Evolutionary conservation across 176 grass and related monocot genomes (phyloP).

Genomic region (Aegilops speltoides): DNA sequence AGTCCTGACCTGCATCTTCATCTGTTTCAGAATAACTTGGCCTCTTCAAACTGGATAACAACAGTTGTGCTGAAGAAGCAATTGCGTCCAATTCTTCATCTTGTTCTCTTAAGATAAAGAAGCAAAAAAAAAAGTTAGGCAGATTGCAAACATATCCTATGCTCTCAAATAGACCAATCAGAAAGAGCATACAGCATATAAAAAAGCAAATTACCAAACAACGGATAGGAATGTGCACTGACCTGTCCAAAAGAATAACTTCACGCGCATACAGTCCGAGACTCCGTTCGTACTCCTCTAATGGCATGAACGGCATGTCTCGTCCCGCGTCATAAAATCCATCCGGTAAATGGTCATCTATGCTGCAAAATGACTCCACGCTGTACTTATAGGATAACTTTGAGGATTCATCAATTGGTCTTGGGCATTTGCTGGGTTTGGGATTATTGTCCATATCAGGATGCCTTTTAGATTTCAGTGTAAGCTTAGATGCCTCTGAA

Average conservation of each 20-base stretch:
- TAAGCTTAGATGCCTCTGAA: conserved; percentile 48
- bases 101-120: conserved; percentile 63
- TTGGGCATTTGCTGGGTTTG: conserved; percentile 88
- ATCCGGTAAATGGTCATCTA: conserved; percentile 86
- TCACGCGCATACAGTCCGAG: conserved; percentile 69
- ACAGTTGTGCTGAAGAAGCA: conserved; percentile 69
- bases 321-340: conserved; percentile 98
- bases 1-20: conserved; percentile 58
- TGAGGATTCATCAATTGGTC: conserved; percentile 62
- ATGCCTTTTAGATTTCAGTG: conserved; percentile 84
- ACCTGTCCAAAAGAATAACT: conserved; percentile 99
- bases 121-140: conserved; percentile 29
- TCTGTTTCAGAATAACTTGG: conserved; percentile 50
- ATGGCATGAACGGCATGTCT: conserved; percentile 76
- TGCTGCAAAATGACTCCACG: conserved; percentile 79
- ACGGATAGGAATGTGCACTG: conserved; percentile 23
- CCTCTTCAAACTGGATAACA: conserved; percentile 75
- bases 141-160: conserved; percentile 7
- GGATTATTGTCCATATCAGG: conserved; percentile 93
- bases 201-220: not conserved
- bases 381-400: conserved; percentile 90
- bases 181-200: conserved; percentile 28
- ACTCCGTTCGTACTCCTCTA: conserved; percentile 76
- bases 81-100: conserved; percentile 98
- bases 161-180: conserved; percentile 1